A percentile compares a stretch with the other conserved stretches of the same genome.
These are phyloP conservation scores for Acanthamoeba culbertsoni DNA, from an alignment of 208 protist species.

Conservation along the genomic window DNA sequence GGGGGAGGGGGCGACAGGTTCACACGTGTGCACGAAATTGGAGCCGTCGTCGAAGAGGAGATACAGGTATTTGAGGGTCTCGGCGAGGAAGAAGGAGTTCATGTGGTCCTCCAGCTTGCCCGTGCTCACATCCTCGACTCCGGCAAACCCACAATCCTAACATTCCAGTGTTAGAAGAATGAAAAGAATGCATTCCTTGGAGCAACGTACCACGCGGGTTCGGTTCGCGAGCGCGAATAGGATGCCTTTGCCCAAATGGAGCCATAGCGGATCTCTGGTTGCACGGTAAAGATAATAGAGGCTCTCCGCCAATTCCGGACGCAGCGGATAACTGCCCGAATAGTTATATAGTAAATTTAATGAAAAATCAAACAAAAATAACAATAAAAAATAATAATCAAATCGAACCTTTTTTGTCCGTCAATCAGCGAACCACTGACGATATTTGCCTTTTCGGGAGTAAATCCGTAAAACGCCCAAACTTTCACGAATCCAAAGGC, in stretches of 20 bases:
- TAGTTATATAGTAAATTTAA: too few relatives aligned
- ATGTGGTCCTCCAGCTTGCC: constrained; percentile 85
- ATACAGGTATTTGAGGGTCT: constrained; percentile 96
- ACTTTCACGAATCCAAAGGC: constrained; percentile 81
- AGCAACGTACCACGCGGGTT: constrained; percentile 4
- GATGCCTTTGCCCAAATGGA: constrained; percentile 62
- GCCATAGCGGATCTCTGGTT: constrained; percentile 70
- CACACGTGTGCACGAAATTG: constrained; percentile 62
- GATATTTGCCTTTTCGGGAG: constrained; percentile 85
- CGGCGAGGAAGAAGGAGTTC: constrained; percentile 92
- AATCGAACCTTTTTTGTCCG: constrained; percentile 21
- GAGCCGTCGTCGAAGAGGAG: constrained; percentile 88
- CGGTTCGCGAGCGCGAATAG: constrained; percentile 49
- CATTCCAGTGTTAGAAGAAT: neutral
- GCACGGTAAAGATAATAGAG: constrained; percentile 86
- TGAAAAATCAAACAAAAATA: too few relatives aligned
- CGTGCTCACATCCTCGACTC: constrained; percentile 76
- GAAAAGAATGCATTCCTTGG: too few relatives aligned
- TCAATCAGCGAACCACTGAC: constrained; percentile 9
- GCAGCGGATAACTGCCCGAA: constrained; percentile 82
- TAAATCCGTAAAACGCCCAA: constrained; percentile 82
- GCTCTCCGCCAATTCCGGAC: constrained; percentile 89
- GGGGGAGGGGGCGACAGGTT: neutral
- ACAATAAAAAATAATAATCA: neutral
- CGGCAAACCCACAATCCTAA: constrained; percentile 77